phyloP scores from a whole-genome alignment of 441 rosid species.

The Melastoma candidum region DNA sequence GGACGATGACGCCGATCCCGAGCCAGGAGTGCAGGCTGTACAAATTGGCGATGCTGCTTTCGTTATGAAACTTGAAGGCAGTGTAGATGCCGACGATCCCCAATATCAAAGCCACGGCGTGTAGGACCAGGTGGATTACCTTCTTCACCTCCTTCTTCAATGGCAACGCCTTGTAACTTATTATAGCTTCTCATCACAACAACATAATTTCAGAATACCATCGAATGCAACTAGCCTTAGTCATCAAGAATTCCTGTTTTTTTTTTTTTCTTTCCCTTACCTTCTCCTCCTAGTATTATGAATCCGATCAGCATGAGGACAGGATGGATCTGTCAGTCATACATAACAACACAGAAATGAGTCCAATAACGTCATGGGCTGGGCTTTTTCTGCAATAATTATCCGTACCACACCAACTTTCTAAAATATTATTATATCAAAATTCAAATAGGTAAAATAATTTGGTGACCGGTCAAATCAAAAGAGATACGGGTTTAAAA shows the following conservation, averaged over 20 bases:
- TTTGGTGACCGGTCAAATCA: no score
- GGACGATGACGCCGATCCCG: slow-evolving; percentile 61
- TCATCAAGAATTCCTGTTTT: neutral
- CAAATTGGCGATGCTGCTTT: slow-evolving; percentile 67
- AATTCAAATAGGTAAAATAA: no score
- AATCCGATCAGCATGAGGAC: slow-evolving; percentile 84
- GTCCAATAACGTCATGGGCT: no score
- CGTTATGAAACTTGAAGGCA: slow-evolving; percentile 86
- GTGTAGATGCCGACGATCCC: slow-evolving; percentile 63
- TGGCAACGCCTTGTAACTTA: slow-evolving; percentile 66
- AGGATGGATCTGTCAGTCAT: slow-evolving; percentile 59
- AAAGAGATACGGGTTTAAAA: no score
- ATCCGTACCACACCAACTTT: no score
- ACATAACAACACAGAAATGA: no score
- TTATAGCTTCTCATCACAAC: slow-evolving; percentile 38
- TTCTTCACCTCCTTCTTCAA: slow-evolving; percentile 66
- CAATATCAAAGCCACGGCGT: slow-evolving; percentile 61
- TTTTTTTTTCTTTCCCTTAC: slow-evolving; percentile 29
- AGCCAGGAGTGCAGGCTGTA: slow-evolving; percentile 97
- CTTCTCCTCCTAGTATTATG: slow-evolving; percentile 85
- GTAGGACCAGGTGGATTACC: slow-evolving; percentile 62
- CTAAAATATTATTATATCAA: no score
- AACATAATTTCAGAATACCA: neutral
- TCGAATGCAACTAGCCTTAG: no score
- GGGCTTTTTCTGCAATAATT: no score